Evolutionary conservation across 139 green algal species (phyloP), one percentile per base, ranked within the genome.

Genomic region (Axilococcus clingmanii): DNA sequence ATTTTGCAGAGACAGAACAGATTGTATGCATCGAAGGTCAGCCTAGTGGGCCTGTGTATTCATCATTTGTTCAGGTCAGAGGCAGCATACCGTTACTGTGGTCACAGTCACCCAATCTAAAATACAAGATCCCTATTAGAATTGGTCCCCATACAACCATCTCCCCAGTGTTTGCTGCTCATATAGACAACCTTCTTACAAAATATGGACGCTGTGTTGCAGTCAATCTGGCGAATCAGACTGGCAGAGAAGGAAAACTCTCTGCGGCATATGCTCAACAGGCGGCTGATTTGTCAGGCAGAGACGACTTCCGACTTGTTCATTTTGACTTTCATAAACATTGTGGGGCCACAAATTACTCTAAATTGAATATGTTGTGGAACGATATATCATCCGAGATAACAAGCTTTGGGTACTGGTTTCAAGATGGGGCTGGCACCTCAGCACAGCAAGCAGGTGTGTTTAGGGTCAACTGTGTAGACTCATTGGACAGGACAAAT

Each of bases 1-100:
- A 95, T 79, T 88, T 83, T 66, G 86, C 93, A 29, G 86, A 95
- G 72, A 91, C 78, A 19, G 86, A 95, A 78, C 80, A 94, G 74
- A 29, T 94, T 20, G 37, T 94, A 58, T 48, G 45, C 17, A 32
- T 94, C 45, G 52, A 54, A 30, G 58, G 32, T 7, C 40, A 49
- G 20, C 31, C 47, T 16, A 51, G 34, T 12, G 12, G 9, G 46
- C n/a, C n/a, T n/a, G n/a, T 69, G 34, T 34, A 70, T 46, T 50
- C 66, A 5, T 80, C 73, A 48, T 86, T 76, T 52, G 69, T 86
- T 35, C 65, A 81, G 55, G 45, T 85, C 5, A 76, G 83, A 5
- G 84, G 86, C 43, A 83, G 66, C 61, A 87, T 94, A 37, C 87
- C 87, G 5, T 57, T 94, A 48, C 57, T 93, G 51, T 94, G 84